Conservation (phyloP, 2,329 filamentous ascomycete genomes). For the Tolypocladium album region DNA sequence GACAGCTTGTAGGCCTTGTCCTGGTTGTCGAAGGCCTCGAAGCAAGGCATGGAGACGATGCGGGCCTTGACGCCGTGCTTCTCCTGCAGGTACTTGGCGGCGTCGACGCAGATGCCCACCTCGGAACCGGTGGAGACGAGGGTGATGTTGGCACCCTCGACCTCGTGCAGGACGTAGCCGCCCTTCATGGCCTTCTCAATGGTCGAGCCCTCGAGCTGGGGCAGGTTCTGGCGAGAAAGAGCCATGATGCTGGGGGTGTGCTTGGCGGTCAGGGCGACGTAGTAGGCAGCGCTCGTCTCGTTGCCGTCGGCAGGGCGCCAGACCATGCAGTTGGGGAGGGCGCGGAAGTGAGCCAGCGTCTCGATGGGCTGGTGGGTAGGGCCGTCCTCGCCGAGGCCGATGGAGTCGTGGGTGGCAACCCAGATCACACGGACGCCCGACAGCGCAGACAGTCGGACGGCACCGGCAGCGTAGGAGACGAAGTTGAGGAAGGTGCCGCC, state of each 20-base stretch:
- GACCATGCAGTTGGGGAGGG: conserved; percentile 97
- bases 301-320: conserved; percentile 98
- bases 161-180: conserved; percentile 84
- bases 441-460: conserved; percentile 86
- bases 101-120: conserved; percentile 86
- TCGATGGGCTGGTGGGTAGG: conserved; percentile 99
- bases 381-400: conserved; percentile 96
- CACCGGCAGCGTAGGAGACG: conserved; percentile 92
- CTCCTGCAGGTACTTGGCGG: conserved; percentile 82
- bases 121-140: conserved; percentile 94
- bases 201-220: conserved; percentile 89
- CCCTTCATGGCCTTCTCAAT: conserved; percentile 88
- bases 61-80: conserved; percentile 80
- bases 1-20: conserved; percentile 88
- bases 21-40: conserved; percentile 93
- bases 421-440: conserved; percentile 88
- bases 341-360: conserved; percentile 96
- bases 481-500: conserved; percentile 99
- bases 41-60: conserved; percentile 92
- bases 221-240: conserved; percentile 94
- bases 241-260: conserved; percentile 88
- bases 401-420: conserved; percentile 97
- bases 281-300: conserved; percentile 97
- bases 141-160: conserved; percentile 73
- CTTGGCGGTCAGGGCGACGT: conserved; percentile 82